These are phyloP conservation scores for Alliaria petiolata DNA, from an alignment of 345 rosid genomes.

Conservation along the genomic window DNA sequence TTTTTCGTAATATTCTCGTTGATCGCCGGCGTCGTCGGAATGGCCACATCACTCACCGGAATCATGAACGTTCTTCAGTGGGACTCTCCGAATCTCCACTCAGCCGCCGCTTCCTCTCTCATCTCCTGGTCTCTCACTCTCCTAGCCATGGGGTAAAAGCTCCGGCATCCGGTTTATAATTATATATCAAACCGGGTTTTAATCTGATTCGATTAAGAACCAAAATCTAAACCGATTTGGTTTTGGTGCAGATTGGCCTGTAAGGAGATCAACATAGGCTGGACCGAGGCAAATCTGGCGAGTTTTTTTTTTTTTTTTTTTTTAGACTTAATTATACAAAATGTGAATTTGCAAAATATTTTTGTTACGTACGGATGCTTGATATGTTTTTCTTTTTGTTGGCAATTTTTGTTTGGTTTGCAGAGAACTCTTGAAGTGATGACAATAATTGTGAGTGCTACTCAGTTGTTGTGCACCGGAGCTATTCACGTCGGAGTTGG, in stretches of 20 bases:
- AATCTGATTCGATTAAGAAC: neutral
- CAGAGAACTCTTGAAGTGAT: constrained; percentile 79
- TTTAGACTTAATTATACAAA: too few relatives aligned
- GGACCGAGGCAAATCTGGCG: constrained; percentile 73
- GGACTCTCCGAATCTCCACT: constrained; percentile 47
- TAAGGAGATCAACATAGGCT: constrained; percentile 75
- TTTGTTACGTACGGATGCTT: neutral
- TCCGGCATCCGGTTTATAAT: neutral
- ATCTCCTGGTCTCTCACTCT: constrained; percentile 63
- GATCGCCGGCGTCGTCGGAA: constrained; percentile 75
- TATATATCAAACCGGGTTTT: neutral
- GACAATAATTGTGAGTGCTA: constrained; percentile 59
- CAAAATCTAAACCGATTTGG: neutral
- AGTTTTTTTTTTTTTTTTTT: constrained; percentile 14
- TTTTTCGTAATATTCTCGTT: constrained; percentile 62
- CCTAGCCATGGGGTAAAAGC: constrained; percentile 76
- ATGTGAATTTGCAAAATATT: neutral
- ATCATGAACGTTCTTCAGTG: constrained; percentile 41
- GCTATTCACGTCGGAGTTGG: constrained; percentile 54
- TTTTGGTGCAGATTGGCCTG: constrained; percentile 67
- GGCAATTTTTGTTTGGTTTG: neutral
- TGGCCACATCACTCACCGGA: constrained; percentile 63
- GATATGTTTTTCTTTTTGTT: neutral
- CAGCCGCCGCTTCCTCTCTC: constrained; percentile 73
- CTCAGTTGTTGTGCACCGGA: constrained; percentile 66